phyloP scores from a whole-genome alignment of 352 stramenopile genomes.

The Blastocystis sp. region DNA sequence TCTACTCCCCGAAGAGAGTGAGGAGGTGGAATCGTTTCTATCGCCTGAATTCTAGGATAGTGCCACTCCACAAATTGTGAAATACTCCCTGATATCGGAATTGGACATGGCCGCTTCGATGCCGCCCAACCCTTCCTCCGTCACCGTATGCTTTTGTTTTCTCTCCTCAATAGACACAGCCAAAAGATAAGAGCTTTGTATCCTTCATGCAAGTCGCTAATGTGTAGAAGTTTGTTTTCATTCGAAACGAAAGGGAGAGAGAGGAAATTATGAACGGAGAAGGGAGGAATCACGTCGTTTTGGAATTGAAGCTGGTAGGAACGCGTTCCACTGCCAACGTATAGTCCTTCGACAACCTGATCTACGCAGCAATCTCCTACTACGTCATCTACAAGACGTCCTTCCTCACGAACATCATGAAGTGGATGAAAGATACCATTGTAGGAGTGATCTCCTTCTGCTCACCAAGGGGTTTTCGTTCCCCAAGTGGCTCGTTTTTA shows the following conservation, averaged over 20 bases:
- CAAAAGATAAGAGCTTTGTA: no score
- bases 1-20: not conserved
- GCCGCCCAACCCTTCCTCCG: no score
- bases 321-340: not conserved
- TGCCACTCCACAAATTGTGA: no score
- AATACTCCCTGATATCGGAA: no score
- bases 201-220: no score
- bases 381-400: slow-evolving; percentile 8
- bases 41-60: no score
- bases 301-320: not conserved
- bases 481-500: not conserved
- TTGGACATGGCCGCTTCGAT: no score
- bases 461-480: not conserved
- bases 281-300: not conserved
- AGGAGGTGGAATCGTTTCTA: not conserved
- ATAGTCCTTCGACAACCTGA: not conserved
- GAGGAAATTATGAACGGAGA: not conserved
- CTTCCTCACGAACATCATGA: not conserved
- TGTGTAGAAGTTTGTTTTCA: no score
- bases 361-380: not conserved
- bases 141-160: no score
- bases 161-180: no score
- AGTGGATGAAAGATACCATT: slow-evolving; percentile 5
- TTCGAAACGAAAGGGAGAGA: not conserved
- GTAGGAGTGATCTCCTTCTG: not conserved